phyloP scores from a whole-genome alignment of 768 basidiomycete genomes.

The Clitopilus passeckerianus region DNA sequence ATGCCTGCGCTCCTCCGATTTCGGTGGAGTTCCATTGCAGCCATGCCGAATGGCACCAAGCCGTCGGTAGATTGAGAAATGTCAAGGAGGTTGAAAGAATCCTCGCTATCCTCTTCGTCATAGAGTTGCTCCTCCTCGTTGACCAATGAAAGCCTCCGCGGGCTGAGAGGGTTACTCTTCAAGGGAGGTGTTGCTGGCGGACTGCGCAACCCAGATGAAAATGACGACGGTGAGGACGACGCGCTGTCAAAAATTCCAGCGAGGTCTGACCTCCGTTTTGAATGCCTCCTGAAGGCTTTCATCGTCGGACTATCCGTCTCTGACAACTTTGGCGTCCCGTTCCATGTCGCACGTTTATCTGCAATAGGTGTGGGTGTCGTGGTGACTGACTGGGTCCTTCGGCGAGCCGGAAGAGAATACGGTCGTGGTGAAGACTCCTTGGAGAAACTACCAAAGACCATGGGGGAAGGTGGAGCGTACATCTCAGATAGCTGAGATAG shows the following conservation, averaged over 20 bases:
- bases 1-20: slow-evolving; percentile 45
- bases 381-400: slow-evolving; percentile 21
- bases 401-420: slow-evolving; percentile 35
- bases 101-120: slow-evolving; percentile 14
- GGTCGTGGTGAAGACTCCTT: slow-evolving; percentile 28
- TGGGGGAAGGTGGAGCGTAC: slow-evolving; percentile 80
- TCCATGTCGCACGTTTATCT: slow-evolving; percentile 72
- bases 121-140: slow-evolving; percentile 28
- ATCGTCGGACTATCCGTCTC: slow-evolving; percentile 41
- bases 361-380: slow-evolving; percentile 16
- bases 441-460: slow-evolving; percentile 22
- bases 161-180: slow-evolving; percentile 11
- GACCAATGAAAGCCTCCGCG: slow-evolving; percentile 10
- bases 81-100: slow-evolving; percentile 11
- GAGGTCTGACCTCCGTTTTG: slow-evolving; percentile 54
- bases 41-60: slow-evolving; percentile 47
- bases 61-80: slow-evolving; percentile 8
- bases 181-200: slow-evolving; percentile 35
- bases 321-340: slow-evolving; percentile 57
- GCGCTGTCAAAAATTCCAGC: slow-evolving; percentile 26
- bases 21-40: slow-evolving; percentile 58
- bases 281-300: slow-evolving; percentile 36
- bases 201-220: background rate
- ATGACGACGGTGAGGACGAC: background rate
- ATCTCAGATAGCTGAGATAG: slow-evolving; percentile 80